phyloP scores from a whole-genome alignment of 2,329 filamentous ascomycete species.

The Fusarium sp. region DNA sequence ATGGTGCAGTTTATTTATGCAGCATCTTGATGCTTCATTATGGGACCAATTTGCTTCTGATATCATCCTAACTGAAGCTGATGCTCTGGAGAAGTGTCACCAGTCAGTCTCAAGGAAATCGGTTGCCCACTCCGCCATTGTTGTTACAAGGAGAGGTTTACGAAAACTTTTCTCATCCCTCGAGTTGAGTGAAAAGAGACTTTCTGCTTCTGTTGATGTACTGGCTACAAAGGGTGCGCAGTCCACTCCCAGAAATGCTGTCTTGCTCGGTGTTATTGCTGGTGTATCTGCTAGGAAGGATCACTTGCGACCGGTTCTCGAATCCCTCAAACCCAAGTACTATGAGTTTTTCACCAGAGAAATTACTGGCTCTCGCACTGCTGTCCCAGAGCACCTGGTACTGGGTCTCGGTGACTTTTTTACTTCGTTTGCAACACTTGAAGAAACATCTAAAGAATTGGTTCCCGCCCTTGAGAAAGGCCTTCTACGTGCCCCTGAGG shows the following conservation, averaged over 20 bases:
- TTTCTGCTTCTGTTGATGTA: constrained; percentile 72
- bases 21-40: constrained; percentile 72
- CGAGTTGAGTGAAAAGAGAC: constrained; percentile 67
- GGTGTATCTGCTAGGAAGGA: constrained; percentile 84
- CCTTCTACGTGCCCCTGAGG: constrained; percentile 88
- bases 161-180: constrained; percentile 76
- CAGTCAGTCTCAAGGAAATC: constrained; percentile 72
- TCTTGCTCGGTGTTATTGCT: constrained; percentile 86
- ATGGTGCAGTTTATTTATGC: constrained; percentile 86
- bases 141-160: constrained; percentile 83
- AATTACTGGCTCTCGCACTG: constrained; percentile 81
- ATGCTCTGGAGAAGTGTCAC: constrained; percentile 82
- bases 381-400: constrained; percentile 78
- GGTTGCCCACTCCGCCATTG: constrained; percentile 79
- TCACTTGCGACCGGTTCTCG: constrained; percentile 71
- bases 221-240: constrained; percentile 77
- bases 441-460: constrained; percentile 81
- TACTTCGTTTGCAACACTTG: constrained; percentile 75
- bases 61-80: constrained; percentile 76
- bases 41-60: constrained; percentile 76
- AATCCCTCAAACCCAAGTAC: constrained; percentile 76
- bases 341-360: constrained; percentile 88
- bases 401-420: constrained; percentile 87
- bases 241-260: constrained; percentile 76
- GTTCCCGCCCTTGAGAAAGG: constrained; percentile 89